Conservation (phyloP, 1,139 yeast genomes). For the Suhomyces coccinellae region DNA sequence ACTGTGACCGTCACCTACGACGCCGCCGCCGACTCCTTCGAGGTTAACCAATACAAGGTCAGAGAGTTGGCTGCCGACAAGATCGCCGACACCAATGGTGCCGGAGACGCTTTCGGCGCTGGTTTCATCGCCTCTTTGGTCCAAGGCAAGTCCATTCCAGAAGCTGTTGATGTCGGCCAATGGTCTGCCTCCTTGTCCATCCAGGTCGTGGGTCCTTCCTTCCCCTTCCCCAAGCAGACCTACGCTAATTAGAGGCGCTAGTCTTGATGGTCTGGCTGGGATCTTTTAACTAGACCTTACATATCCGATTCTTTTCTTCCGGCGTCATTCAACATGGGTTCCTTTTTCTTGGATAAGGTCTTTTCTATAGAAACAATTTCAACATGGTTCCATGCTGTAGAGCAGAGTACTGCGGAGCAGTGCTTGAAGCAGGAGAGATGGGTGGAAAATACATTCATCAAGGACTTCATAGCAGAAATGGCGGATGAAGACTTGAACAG, state of each 20-base stretch:
- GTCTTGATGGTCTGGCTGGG: neutral
- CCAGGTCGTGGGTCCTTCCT: conserved; percentile 92
- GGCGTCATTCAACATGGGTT: conserved; percentile 18
- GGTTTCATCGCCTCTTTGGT: conserved; percentile 93
- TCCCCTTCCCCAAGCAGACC: conserved; percentile 77
- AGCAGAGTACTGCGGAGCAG: too few species aligned
- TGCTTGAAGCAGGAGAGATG: too few species aligned
- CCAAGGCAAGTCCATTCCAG: conserved; percentile 61
- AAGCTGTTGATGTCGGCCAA: conserved; percentile 83
- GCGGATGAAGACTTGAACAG: too few species aligned
- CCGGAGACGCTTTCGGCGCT: conserved; percentile 99
- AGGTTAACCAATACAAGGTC: conserved; percentile 60
- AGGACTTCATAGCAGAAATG: too few species aligned
- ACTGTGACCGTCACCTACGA: conserved; percentile 71
- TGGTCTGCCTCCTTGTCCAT: conserved; percentile 94
- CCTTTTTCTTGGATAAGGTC: conserved; percentile 10
- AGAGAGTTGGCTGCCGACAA: conserved; percentile 64
- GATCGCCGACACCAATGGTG: conserved; percentile 95
- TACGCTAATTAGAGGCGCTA: conserved; percentile 31
- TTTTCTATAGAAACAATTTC: conserved; percentile 11
- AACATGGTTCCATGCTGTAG: conserved; percentile 9
- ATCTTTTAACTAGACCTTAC: neutral
- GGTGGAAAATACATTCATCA: too few species aligned
- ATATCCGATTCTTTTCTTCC: conserved; percentile 4
- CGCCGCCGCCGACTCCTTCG: conserved; percentile 45